These are phyloP conservation scores for Aegle marmelos DNA, from an alignment of 345 rosid species.

Conservation along the genomic window DNA sequence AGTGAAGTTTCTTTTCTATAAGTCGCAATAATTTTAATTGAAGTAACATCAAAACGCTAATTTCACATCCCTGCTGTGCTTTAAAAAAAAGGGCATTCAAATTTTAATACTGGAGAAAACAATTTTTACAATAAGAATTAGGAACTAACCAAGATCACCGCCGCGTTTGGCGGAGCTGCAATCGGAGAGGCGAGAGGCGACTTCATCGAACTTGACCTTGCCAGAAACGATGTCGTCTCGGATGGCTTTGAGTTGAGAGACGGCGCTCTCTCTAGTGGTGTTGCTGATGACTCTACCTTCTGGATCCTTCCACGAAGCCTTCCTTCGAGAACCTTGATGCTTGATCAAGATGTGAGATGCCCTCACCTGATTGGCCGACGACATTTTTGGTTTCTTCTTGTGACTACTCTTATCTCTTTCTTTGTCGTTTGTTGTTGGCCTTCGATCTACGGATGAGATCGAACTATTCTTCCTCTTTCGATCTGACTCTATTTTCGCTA, in stretches of 20 bases:
- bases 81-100: too few species aligned
- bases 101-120: neutral
- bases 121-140: neutral
- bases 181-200: conserved; percentile 77
- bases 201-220: conserved; percentile 69
- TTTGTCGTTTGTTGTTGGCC: conserved; percentile 14
- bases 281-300: conserved; percentile 70
- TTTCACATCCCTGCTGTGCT: neutral
- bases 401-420: conserved; percentile 21
- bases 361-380: conserved; percentile 51
- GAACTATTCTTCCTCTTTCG: conserved; percentile 52
- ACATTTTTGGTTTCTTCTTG: conserved; percentile 40
- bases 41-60: neutral
- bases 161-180: conserved; percentile 99
- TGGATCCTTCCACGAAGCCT: conserved; percentile 97
- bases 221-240: conserved; percentile 80
- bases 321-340: conserved; percentile 91
- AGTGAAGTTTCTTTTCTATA: neutral
- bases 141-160: conserved; percentile 78
- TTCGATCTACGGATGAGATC: conserved; percentile 41
- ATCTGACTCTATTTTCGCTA: conserved; percentile 56
- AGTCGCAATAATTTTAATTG: neutral
- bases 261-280: conserved; percentile 71
- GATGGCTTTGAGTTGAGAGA: conserved; percentile 63
- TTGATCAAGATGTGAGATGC: conserved; percentile 92